Base-by-base conservation (phyloP, 2,329 filamentous ascomycete species). In the Hyphodiscus sp. region DNA sequence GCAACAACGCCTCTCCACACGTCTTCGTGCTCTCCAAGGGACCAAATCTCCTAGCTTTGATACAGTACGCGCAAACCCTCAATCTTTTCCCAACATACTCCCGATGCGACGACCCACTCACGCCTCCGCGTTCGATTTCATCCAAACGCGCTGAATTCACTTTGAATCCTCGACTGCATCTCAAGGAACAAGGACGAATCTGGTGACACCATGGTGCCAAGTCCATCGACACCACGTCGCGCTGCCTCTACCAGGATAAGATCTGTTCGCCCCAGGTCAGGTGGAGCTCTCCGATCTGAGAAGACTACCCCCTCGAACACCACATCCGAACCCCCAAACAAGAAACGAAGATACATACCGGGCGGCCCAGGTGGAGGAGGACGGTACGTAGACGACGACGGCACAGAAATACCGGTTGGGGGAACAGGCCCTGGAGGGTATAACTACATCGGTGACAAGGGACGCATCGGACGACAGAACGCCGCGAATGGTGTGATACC, bases 351-450 rank as follows among this genome's bases (percentile, higher is more conserved):
- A 70, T 96, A 96, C 73, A 81, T 95, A 47, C 89, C 92, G 33
- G 91, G 91, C 47, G 91, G 90, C 2, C 86, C 89, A 54, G 90
- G 89, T 41, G 91, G 91, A 45, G 90, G 91, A 54, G 90, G 91
- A 19, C 78, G 91, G 67, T 95, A 91, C 69, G 76, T 94, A 38
- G 89, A 95, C 62, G 78, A 85, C 52, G 82, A 89, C 53, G 80
- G 80, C 49, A 74, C 78, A 55, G 82, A 86, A 58, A 80, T 78
- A 43, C 78, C 78, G 43, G 76, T 78, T 64, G 70, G 73, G 65
- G 71, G 73, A 63, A 74, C 73, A 67, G 69, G 73, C 63, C 67
- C 73, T 47, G 73, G 71, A 64, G 69, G 76, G 62, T 74, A 77
- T 66, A 73, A 75, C 70, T 65, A 78, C 70, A 65, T 76, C 67